These are phyloP conservation scores for Penicillium diatomitis DNA, from an alignment of 495 filamentous ascomycete species.

Conservation along the genomic window DNA sequence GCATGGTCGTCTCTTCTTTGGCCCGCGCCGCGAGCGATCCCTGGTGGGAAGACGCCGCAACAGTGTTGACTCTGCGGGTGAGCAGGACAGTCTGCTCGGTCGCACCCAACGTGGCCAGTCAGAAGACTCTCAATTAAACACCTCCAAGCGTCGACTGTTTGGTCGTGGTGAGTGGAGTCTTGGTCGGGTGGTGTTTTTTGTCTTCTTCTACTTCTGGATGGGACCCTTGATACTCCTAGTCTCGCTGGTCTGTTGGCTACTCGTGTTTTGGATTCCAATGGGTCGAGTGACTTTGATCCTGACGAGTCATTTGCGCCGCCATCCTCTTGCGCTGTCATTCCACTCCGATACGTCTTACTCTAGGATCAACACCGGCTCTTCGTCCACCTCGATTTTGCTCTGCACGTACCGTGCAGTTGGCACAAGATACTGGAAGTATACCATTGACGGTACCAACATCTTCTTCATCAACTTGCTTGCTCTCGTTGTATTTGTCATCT, in stretches of 20 bases:
- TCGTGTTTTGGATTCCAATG: conserved; percentile 99
- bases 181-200: conserved; percentile 89
- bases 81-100: conserved; percentile 84
- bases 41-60: conserved; percentile 82
- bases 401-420: conserved; percentile 97
- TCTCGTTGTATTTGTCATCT: conserved; percentile 83
- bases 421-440: conserved; percentile 98
- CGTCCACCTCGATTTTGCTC: conserved; percentile 78
- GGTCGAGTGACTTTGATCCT: conserved; percentile 87
- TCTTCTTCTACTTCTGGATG: conserved; percentile 91
- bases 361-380: conserved; percentile 49
- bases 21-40: conserved; percentile 66
- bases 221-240: conserved; percentile 82
- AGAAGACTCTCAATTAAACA: conserved; percentile 40
- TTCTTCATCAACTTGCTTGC: conserved; percentile 95
- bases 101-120: conserved; percentile 45
- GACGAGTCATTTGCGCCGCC: conserved; percentile 83
- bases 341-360: conserved; percentile 74
- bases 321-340: conserved; percentile 88
- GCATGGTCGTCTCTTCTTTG: conserved; percentile 92
- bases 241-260: conserved; percentile 83
- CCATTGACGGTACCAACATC: conserved; percentile 95
- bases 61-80: conserved; percentile 79
- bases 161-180: conserved; percentile 93
- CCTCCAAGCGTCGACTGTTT: conserved; percentile 83